phyloP scores from a whole-genome alignment of 768 basidiomycete species.

The Agaricus bisporus region DNA sequence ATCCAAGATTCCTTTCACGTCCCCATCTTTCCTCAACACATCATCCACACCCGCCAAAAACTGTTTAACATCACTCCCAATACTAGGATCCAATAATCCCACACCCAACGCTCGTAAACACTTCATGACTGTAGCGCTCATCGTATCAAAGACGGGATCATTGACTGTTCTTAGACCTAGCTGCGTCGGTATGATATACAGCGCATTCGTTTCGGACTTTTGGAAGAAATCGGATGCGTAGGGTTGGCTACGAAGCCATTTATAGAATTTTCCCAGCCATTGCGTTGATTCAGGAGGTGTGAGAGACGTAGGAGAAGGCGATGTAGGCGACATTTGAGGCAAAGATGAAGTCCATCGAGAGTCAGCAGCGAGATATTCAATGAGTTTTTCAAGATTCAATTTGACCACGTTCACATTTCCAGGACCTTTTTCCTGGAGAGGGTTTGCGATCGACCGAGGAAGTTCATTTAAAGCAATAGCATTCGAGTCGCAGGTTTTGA shows the following conservation, averaged over 20 bases:
- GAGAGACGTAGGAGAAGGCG: background rate
- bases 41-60: background rate
- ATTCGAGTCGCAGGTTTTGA: constrained; percentile 3
- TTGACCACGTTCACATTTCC: constrained; percentile 24
- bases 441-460: constrained; percentile 16
- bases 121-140: background rate
- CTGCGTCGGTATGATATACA: constrained; percentile 4
- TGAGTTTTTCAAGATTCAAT: constrained; percentile 21
- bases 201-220: background rate
- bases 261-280: constrained; percentile 1
- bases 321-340: background rate
- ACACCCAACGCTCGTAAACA: constrained; percentile 2
- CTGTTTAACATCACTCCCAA: background rate
- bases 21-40: background rate
- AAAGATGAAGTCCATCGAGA: background rate
- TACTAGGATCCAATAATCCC: background rate
- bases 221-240: background rate
- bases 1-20: constrained; percentile 2
- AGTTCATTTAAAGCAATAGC: constrained; percentile 27
- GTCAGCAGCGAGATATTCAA: constrained; percentile 21
- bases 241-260: background rate
- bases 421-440: constrained; percentile 20
- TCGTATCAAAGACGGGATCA: constrained; percentile 2
- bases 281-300: background rate
- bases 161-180: background rate